A percentile compares a stretch with the other conserved stretches of the same genome.
Evolutionary conservation across 352 stramenopile genomes (phyloP).

Genomic region (Blastocystis sp.): DNA sequence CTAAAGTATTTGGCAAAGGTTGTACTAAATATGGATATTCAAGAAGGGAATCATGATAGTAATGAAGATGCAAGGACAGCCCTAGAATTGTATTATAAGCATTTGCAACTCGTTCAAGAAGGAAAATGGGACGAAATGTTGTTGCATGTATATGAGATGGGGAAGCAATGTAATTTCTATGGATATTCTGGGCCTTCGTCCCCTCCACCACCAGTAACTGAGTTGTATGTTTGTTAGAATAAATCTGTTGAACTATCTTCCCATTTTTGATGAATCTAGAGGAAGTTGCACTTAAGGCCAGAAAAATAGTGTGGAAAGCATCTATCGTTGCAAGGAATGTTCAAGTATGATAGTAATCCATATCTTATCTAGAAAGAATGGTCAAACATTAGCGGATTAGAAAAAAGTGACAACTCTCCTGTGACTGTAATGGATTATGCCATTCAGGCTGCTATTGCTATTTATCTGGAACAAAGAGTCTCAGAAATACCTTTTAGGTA

Average conservation of each 20-base stretch:
- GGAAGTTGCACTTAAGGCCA: background rate
- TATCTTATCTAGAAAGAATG: slow-evolving; percentile 27
- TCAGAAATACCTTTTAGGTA: slow-evolving; percentile 4
- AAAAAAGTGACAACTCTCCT: slow-evolving; percentile 29
- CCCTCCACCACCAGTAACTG: background rate
- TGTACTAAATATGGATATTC: slow-evolving; percentile 81
- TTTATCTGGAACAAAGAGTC: slow-evolving; percentile 6
- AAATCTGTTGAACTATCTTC: background rate
- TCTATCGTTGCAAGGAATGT: slow-evolving; percentile 44
- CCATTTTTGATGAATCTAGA: background rate
- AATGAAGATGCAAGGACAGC: slow-evolving; percentile 83
- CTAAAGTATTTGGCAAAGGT: slow-evolving; percentile 82
- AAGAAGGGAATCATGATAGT: slow-evolving; percentile 84
- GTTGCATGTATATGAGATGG: slow-evolving; percentile 58
- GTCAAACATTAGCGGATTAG: background rate
- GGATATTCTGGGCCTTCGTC: slow-evolving; percentile 11
- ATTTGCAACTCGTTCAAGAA: slow-evolving; percentile 75
- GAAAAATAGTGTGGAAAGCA: background rate
- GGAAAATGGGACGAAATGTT: slow-evolving; percentile 69
- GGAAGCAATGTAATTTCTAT: slow-evolving; percentile 63
- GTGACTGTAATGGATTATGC: slow-evolving; percentile 62
- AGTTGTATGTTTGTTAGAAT: slow-evolving; percentile 51
- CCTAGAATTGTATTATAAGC: slow-evolving; percentile 79
- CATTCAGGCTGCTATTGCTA: slow-evolving; percentile 36
- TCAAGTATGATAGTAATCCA: background rate